Evolutionary conservation across 2,329 filamentous ascomycete genomes (phyloP).

Genomic region (Diaporthe helianthi): DNA sequence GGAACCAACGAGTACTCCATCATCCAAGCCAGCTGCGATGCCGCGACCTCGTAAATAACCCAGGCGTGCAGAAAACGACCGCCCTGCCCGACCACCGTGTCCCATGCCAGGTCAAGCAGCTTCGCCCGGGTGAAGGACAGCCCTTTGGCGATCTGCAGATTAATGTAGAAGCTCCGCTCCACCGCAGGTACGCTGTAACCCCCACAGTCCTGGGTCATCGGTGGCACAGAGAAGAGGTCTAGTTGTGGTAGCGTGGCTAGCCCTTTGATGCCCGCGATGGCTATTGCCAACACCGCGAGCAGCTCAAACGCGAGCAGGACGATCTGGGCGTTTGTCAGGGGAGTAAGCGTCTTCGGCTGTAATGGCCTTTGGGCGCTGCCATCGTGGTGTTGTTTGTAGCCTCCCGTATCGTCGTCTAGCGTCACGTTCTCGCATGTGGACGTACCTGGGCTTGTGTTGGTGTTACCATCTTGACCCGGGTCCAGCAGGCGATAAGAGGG

Average conservation of each 20-base stretch:
- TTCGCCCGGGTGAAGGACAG: constrained; percentile 24
- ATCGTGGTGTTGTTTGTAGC: not conserved
- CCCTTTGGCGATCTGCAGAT: constrained; percentile 8
- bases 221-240: constrained; percentile 7
- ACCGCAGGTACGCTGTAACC: constrained; percentile 21
- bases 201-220: constrained; percentile 16
- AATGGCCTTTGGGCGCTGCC: not conserved
- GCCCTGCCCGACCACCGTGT: constrained; percentile 20
- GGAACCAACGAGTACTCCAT: constrained; percentile 26
- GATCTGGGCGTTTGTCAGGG: constrained; percentile 3
- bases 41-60: constrained; percentile 18
- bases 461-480: not conserved
- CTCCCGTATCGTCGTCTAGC: not conserved
- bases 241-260: not conserved
- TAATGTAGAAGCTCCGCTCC: constrained; percentile 21
- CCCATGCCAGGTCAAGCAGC: constrained; percentile 24
- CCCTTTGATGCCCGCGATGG: constrained; percentile 3
- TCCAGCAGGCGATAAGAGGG: constrained; percentile 9
- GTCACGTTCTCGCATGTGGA: not conserved
- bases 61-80: constrained; percentile 17
- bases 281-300: not conserved
- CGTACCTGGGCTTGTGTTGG: not conserved
- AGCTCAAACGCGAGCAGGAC: not conserved
- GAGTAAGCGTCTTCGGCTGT: constrained; percentile 2
- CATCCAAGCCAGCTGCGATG: constrained; percentile 23